phyloP scores from a whole-genome alignment of 306 rosid species.

The Cucumis hystrix region DNA sequence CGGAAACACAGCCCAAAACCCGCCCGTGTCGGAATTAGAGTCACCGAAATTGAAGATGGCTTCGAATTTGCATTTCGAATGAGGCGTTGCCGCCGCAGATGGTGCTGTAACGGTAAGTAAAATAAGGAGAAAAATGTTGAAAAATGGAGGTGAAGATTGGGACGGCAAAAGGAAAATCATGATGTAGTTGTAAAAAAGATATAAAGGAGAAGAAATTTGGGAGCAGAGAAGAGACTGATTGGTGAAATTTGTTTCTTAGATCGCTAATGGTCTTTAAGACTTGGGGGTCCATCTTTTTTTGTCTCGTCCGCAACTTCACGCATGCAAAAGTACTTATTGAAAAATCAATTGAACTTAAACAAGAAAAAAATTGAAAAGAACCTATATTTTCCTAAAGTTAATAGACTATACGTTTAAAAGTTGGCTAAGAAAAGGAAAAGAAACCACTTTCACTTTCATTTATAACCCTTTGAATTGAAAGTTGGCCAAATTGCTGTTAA shows the following conservation, averaged over 20 bases:
- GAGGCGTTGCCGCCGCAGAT: neutral
- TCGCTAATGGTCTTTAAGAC: neutral
- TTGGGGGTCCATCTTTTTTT: neutral
- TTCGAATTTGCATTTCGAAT: conserved; percentile 35
- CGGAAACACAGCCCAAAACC: conserved; percentile 64
- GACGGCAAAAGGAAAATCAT: neutral
- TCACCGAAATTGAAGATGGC: conserved; percentile 76
- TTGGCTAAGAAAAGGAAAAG: neutral
- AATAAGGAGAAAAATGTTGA: neutral
- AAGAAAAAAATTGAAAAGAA: too few relatives aligned
- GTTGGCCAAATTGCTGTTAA: neutral
- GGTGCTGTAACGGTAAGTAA: conserved; percentile 5
- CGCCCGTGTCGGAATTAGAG: conserved; percentile 60
- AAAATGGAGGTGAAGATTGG: neutral
- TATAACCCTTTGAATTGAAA: neutral
- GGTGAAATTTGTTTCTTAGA: neutral
- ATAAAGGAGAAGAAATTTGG: neutral
- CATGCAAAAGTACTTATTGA: too few relatives aligned
- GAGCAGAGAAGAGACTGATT: neutral
- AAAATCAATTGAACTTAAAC: too few relatives aligned
- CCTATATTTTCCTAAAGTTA: neutral
- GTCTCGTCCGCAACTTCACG: too few relatives aligned
- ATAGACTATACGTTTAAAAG: neutral
- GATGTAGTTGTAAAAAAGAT: neutral
- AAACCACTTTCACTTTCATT: neutral